Evolutionary conservation across 768 basidiomycete genomes (phyloP).

Genomic region (Pholiota molesta): DNA sequence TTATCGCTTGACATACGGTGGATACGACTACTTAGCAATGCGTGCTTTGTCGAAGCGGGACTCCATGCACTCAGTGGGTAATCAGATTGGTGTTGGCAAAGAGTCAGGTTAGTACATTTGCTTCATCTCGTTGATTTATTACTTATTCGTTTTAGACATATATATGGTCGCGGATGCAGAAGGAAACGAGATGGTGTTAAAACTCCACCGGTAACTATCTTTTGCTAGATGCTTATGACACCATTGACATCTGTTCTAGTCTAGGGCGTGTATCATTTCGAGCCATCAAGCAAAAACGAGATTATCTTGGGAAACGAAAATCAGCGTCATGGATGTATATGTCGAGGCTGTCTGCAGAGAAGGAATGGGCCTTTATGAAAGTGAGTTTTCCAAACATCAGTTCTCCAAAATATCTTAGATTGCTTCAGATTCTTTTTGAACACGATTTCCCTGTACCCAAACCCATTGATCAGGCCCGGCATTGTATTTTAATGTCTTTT

Average conservation of each 20-base stretch:
- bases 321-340: slow-evolving; percentile 99
- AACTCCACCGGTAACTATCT: slow-evolving; percentile 80
- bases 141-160: slow-evolving; percentile 57
- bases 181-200: slow-evolving; percentile 87
- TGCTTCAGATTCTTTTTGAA: slow-evolving; percentile 78
- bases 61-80: slow-evolving; percentile 88
- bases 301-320: slow-evolving; percentile 94
- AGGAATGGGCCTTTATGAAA: slow-evolving; percentile 99
- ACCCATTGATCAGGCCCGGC: slow-evolving; percentile 93
- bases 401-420: background rate
- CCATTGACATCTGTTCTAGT: slow-evolving; percentile 41
- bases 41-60: slow-evolving; percentile 90
- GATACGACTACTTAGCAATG: slow-evolving; percentile 97
- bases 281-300: slow-evolving; percentile 93
- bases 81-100: slow-evolving; percentile 98
- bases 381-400: slow-evolving; percentile 37
- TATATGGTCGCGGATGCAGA: slow-evolving; percentile 87
- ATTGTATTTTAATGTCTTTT: slow-evolving; percentile 95
- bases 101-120: slow-evolving; percentile 72
- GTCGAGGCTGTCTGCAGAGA: slow-evolving; percentile 94
- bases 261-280: slow-evolving; percentile 98
- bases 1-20: slow-evolving; percentile 95
- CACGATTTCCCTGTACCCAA: slow-evolving; percentile 92
- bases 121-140: background rate
- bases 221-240: background rate